phyloP scores from a whole-genome alignment of 352 stramenopile species.

The Phytophthora meadii region DNA sequence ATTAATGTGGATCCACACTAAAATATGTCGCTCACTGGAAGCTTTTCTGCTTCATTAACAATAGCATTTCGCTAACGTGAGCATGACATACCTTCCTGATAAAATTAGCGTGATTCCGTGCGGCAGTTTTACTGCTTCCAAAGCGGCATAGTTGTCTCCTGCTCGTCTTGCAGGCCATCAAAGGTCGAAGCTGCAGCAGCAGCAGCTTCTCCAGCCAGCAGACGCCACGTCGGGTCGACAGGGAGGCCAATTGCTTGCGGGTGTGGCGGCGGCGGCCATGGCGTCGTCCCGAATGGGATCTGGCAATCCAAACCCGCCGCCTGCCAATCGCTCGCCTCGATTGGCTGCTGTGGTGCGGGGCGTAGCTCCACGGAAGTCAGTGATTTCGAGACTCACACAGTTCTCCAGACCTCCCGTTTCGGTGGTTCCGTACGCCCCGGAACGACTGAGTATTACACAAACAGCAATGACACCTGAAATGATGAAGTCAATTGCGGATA shows the following conservation, averaged over 20 bases:
- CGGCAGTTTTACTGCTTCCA: constrained; percentile 1
- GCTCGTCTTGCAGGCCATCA: constrained; percentile 1
- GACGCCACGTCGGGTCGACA: constrained; percentile 24
- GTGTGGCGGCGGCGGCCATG: constrained; percentile 22
- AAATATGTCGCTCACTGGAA: no score
- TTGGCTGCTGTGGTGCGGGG: constrained; percentile 30
- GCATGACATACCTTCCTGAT: not conserved
- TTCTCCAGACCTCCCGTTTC: constrained; percentile 51
- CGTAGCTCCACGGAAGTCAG: constrained; percentile 45
- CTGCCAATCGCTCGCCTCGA: constrained; percentile 8
- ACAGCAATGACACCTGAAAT: constrained; percentile 55
- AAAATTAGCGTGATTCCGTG: constrained; percentile 4
- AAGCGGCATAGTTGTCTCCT: not conserved
- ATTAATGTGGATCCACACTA: no score
- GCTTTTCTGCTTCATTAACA: no score
- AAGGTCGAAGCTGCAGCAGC: constrained; percentile 8
- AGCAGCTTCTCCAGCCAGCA: constrained; percentile 5
- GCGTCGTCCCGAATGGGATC: constrained; percentile 16
- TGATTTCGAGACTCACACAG: constrained; percentile 56
- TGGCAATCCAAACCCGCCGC: constrained; percentile 1
- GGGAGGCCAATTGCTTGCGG: constrained; percentile 24
- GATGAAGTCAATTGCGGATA: constrained; percentile 43
- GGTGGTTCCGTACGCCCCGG: constrained; percentile 67
- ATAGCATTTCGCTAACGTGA: no score
- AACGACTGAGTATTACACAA: constrained; percentile 73